Percentiles rank a stretch among this genome's conserved stretches.
These are phyloP conservation scores for Lipomyces oligophaga DNA, from an alignment of 805 yeast species.

Conservation along the genomic window DNA sequence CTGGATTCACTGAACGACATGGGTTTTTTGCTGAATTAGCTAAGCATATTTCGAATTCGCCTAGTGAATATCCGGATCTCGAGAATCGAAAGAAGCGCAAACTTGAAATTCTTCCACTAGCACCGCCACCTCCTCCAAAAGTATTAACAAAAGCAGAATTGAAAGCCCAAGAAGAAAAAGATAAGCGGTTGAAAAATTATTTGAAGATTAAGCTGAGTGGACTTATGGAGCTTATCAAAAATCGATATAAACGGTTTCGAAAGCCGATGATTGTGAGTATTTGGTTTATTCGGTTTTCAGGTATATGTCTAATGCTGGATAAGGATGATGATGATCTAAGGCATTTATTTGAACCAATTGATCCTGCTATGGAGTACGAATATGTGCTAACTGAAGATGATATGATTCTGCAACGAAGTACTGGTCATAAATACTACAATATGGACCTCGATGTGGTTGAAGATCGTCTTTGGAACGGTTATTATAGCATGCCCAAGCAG, in stretches of 20 bases:
- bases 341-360: conserved; percentile 69
- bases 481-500: conserved; percentile 86
- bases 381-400: conserved; percentile 43
- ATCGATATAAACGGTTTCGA: conserved; percentile 80
- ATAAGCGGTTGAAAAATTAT: conserved; percentile 77
- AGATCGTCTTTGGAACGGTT: conserved; percentile 96
- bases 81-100: conserved; percentile 44
- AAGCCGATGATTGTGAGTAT: conserved; percentile 69
- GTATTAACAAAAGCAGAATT: conserved; percentile 44
- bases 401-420: conserved; percentile 74
- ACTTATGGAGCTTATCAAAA: conserved; percentile 83
- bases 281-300: not conserved
- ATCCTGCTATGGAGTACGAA: conserved; percentile 36
- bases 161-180: conserved; percentile 54
- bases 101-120: conserved; percentile 43
- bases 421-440: conserved; percentile 70
- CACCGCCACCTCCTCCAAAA: conserved; percentile 38
- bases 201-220: conserved; percentile 82
- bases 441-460: conserved; percentile 94
- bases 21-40: conserved; percentile 55
- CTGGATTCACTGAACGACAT: conserved; percentile 47
- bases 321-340: conserved; percentile 58
- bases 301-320: not conserved
- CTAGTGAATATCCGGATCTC: conserved; percentile 65
- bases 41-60: conserved; percentile 59